Base-by-base conservation (phyloP, 2,329 filamentous ascomycete species). In the Colletotrichum limetticola region DNA sequence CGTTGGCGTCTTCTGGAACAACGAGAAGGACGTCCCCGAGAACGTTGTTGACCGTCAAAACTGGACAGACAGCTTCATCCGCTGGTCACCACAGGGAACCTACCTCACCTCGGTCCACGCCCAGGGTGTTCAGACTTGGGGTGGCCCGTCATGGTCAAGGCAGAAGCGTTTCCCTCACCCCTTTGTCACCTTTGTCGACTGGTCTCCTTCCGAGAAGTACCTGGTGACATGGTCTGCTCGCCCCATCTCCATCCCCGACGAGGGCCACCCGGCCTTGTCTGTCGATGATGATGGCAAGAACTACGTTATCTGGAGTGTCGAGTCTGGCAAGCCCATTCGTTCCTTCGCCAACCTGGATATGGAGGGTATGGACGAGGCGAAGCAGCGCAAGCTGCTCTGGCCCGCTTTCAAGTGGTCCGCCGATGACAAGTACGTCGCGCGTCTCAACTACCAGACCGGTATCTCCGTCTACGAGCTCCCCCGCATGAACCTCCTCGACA, bases 331-430 rank as follows among this genome's bases (percentile, higher is more conserved):
- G 82, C 95, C 96, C 69, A 89, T 99, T 63, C 94, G 97, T 75
- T 98, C 97, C 0, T 99, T 99, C 81, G 92, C 94, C 75, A 97
- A 96, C 77, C 90, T 98, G 75, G 97, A 99, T 77, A 85, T 94
- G 16, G 84, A 83, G 62, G 91, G 92, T 68, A 87, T 87, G 49
- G 90, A 92, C 49, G 91, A 90, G 74, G 87, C 91, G 74, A 89
- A 90, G 35, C 84, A 85, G 14, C 94, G 95, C 84, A 98, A 98
- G 90, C 91, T 97, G 78, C 94, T 97, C 80, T 99, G 97, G 97
- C 97, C 97, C 28, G 95, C 96, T 2, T 99, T 99, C 91, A 99
- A 99, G 87, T 99, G 97, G 97, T 98, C 97, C 35, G 88, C 97
- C 3, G 97, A 99, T 81, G 95, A 98, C 85, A 97, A 97, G 84